Percentiles rank a stretch among this genome's conserved stretches.
phyloP scores from a whole-genome alignment of 305 asterid genomes.

The Solanum hybrid region DNA sequence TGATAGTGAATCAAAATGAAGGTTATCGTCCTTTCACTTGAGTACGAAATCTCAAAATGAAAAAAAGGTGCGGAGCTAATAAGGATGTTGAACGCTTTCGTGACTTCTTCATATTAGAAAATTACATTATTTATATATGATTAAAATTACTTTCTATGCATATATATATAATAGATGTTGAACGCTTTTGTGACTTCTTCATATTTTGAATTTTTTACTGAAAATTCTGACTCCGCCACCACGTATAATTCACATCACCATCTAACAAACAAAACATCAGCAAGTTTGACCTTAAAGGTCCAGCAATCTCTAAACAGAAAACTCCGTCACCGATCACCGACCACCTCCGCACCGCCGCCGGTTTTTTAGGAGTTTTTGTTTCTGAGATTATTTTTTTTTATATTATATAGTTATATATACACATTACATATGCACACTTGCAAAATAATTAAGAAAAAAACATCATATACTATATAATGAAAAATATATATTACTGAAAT shows the following conservation, averaged over 20 bases:
- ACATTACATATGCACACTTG: background rate
- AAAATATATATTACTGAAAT: background rate
- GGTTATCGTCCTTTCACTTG: background rate
- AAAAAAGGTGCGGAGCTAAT: background rate
- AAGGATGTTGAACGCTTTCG: background rate
- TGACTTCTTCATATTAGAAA: too few species aligned
- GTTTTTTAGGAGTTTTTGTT: background rate
- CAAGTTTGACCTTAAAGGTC: background rate
- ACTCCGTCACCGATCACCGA: background rate
- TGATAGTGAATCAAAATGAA: background rate
- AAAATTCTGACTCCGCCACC: background rate
- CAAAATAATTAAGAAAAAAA: background rate
- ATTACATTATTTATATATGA: background rate
- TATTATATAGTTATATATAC: background rate
- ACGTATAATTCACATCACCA: background rate
- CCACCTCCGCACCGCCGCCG: background rate
- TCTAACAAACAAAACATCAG: background rate
- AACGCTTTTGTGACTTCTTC: background rate
- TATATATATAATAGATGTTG: too few species aligned
- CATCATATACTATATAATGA: background rate
- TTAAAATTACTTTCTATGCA: too few species aligned
- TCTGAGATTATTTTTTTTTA: background rate
- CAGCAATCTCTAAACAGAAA: background rate
- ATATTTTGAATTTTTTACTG: rapidly evolving
- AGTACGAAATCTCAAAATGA: rapidly evolving